A percentile compares a stretch with the other conserved stretches of the same genome.
Conservation (phyloP, 1,284 basidiomycete genomes). For the Cutaneotrichosporon cavernicola region DNA sequence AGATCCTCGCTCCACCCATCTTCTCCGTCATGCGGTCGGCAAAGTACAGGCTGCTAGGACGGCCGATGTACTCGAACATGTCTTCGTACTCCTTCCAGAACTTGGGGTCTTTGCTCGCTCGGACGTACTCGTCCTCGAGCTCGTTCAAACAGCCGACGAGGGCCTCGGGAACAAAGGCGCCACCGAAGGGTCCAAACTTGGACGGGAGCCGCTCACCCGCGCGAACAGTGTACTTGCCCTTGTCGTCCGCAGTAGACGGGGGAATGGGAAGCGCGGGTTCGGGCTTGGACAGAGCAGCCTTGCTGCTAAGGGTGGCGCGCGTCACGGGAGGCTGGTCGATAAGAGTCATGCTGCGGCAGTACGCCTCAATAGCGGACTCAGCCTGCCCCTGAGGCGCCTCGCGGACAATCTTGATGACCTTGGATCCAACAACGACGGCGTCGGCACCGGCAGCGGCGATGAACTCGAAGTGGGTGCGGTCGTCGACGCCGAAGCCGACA, state of each 20-base stretch:
- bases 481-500: constrained; percentile 95
- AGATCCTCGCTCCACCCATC: constrained; percentile 87
- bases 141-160: constrained; percentile 87
- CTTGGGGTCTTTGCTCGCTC: constrained; percentile 79
- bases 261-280: constrained; percentile 49
- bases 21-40: constrained; percentile 73
- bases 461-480: constrained; percentile 83
- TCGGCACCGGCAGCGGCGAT: constrained; percentile 85
- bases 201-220: constrained; percentile 62
- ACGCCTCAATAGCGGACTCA: constrained; percentile 66
- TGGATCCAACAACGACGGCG: constrained; percentile 90
- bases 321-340: constrained; percentile 58
- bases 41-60: constrained; percentile 69
- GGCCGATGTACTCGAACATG: constrained; percentile 85
- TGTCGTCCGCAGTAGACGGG: constrained; percentile 30
- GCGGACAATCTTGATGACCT: constrained; percentile 71
- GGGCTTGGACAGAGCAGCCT: constrained; percentile 31
- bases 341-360: constrained; percentile 68
- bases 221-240: constrained; percentile 41
- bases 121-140: constrained; percentile 84
- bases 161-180: constrained; percentile 95
- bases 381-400: constrained; percentile 62
- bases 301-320: constrained; percentile 40
- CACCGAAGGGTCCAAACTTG: constrained; percentile 93
- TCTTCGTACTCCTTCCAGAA: constrained; percentile 92